These are phyloP conservation scores for Quambalaria eucalypti DNA, from an alignment of 1,284 basidiomycete genomes.

Conservation along the genomic window DNA sequence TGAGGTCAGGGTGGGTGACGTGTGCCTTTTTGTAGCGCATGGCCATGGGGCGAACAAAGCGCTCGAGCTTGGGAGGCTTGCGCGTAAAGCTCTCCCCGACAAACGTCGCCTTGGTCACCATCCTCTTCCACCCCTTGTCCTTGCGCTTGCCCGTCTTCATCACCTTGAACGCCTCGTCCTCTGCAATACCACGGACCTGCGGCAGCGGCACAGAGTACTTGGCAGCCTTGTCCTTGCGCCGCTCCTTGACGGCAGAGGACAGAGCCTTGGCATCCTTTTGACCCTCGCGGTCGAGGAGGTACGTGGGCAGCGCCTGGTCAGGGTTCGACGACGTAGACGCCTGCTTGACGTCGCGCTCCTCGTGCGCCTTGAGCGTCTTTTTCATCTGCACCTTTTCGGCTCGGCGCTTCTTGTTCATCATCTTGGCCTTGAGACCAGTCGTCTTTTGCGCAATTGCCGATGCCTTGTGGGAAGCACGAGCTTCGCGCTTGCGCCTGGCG, in stretches of 20 bases:
- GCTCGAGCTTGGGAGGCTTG: constrained; percentile 98
- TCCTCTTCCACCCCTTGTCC: constrained; percentile 95
- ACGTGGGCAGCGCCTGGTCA: constrained; percentile 54
- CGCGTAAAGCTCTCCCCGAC: constrained; percentile 96
- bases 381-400: constrained; percentile 97
- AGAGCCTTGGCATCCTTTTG: constrained; percentile 96
- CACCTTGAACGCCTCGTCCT: constrained; percentile 99
- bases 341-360: constrained; percentile 82
- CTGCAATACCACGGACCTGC: constrained; percentile 93
- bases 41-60: constrained; percentile 95
- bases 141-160: constrained; percentile 96
- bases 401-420: constrained; percentile 89
- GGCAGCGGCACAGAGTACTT: constrained; percentile 94
- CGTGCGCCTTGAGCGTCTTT: constrained; percentile 97
- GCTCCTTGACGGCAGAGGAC: constrained; percentile 95
- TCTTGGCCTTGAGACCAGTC: constrained; percentile 93
- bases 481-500: constrained; percentile 69
- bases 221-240: constrained; percentile 96
- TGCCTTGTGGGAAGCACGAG: constrained; percentile 76
- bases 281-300: constrained; percentile 89
- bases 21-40: constrained; percentile 96
- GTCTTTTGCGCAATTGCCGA: constrained; percentile 85
- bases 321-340: constrained; percentile 38
- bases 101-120: constrained; percentile 99
- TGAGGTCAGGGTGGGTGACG: constrained; percentile 94